Evolutionary conservation across 345 rosid species (phyloP), one percentile per base, ranked within the genome.

Genomic region (Corchorus olitorius): DNA sequence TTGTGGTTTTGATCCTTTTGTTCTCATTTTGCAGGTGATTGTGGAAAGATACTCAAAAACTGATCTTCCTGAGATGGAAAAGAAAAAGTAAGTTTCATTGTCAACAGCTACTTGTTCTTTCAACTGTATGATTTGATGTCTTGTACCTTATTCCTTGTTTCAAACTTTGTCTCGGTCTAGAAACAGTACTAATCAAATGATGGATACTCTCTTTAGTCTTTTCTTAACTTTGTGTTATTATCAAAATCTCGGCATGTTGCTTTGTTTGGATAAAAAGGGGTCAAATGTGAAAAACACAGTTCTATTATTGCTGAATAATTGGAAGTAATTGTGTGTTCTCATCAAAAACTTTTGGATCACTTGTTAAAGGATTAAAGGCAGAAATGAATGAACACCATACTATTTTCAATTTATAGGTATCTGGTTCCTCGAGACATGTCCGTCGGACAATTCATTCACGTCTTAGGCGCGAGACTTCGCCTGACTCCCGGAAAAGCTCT

Each of bases 381-480:
- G 14, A n/a, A 19, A 20, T 73, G 8, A 59, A 20, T 8, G 22
- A 16, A 6, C 22, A 15, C 22, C 8, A 39, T 15, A 11, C 12
- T 74, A 35, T 74, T 76, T 53, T 5, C 27, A 27, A 75, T 59
- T 33, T 61, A 16, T 74, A 94, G 97, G 81, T 93, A 84, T 81
- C 86, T 93, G 85, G 94, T 93, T 84, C 97, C 97, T 60, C 81
- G 97, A 71, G 97, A 93, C 79, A 93, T 90, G 96, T 88, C 97
- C 0, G 89, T 93, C 15, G 99, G 99, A 13, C 98, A 95, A 62
- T 95, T 90, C 82, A 90, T 90, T 61, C 90, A 91, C 85, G 77
- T 94, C 6, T 78, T 92, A 75, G 87, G 97, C 81, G 70, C 64
- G 66, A 88, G 98, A 77, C 91, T 93, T 73, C 89, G 77, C 0